Percentiles rank a stretch among this genome's conserved stretches.
phyloP scores from a whole-genome alignment of 805 yeast genomes.

The Barnettozyma californica region DNA sequence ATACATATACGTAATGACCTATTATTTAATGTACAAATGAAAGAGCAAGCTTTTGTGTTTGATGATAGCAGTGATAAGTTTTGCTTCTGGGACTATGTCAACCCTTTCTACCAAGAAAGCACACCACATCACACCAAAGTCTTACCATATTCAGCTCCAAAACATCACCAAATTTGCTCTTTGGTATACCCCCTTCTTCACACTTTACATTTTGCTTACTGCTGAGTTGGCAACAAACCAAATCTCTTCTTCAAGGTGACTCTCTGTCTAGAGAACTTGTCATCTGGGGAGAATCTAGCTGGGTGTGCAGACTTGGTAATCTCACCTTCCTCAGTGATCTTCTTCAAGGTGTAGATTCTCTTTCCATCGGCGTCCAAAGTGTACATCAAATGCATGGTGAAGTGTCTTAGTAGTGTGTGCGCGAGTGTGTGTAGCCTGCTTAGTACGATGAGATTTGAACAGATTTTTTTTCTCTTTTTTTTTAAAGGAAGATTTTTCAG shows the following conservation, averaged over 20 bases:
- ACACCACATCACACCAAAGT: not conserved
- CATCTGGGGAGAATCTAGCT: slow-evolving; percentile 99
- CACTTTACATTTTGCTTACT: slow-evolving; percentile 21
- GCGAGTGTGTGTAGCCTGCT: not conserved
- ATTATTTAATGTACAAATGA: slow-evolving; percentile 2
- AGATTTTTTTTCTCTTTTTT: slow-evolving; percentile 1
- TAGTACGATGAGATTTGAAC: slow-evolving; percentile 7
- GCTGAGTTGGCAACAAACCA: slow-evolving; percentile 81
- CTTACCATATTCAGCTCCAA: not conserved
- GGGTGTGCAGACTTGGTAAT: slow-evolving; percentile 99
- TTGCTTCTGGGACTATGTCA: not conserved
- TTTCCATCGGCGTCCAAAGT: slow-evolving; percentile 92
- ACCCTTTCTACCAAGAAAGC: not conserved
- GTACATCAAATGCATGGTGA: slow-evolving; percentile 96
- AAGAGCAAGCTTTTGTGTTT: not conserved
- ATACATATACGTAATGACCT: not conserved
- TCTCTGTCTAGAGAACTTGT: slow-evolving; percentile 98
- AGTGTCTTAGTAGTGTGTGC: not conserved
- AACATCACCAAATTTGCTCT: not conserved
- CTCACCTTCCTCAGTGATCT: slow-evolving; percentile 77
- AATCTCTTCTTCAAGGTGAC: slow-evolving; percentile 95
- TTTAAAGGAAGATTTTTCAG: not conserved
- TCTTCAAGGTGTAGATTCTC: slow-evolving; percentile 88
- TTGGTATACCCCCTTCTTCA: not conserved
- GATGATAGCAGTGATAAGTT: not conserved